phyloP scores from a whole-genome alignment of 805 yeast species.

The Wickerhamomyces alni region DNA sequence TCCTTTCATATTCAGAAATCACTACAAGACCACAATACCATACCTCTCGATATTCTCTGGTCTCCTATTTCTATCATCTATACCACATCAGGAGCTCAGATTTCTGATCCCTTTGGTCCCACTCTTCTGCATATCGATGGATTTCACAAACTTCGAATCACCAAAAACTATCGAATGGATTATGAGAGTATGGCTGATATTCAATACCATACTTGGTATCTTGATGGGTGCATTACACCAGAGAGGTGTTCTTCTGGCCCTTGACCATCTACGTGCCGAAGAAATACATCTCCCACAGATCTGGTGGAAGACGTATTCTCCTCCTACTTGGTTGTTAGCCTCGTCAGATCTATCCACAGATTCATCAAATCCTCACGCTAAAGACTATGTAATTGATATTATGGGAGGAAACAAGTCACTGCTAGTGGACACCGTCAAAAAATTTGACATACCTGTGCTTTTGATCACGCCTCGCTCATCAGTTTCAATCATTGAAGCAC shows the following conservation, averaged over 20 bases:
- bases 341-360: conserved; percentile 12
- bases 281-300: conserved; percentile 37
- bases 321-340: conserved; percentile 79
- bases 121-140: conserved; percentile 52
- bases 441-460: conserved; percentile 8
- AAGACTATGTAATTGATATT: conserved; percentile 31
- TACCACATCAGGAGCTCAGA: conserved; percentile 94
- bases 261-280: conserved; percentile 33
- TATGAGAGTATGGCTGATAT: conserved; percentile 48
- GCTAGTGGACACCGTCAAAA: conserved; percentile 19
- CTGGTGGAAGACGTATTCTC: conserved; percentile 95
- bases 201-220: conserved; percentile 52
- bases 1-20: conserved; percentile 31
- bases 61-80: conserved; percentile 49
- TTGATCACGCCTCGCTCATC: conserved; percentile 22
- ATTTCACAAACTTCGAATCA: conserved; percentile 28
- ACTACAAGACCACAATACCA: conserved; percentile 42
- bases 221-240: conserved; percentile 84
- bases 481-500: conserved; percentile 11
- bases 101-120: conserved; percentile 80
- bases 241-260: conserved; percentile 77
- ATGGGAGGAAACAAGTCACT: conserved; percentile 36
- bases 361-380: background rate
- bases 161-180: conserved; percentile 16
- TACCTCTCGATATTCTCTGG: conserved; percentile 61